These are phyloP conservation scores for Rhizopus delemar DNA, from an alignment of 371 early-diverging fungal species.

Conservation along the genomic window DNA sequence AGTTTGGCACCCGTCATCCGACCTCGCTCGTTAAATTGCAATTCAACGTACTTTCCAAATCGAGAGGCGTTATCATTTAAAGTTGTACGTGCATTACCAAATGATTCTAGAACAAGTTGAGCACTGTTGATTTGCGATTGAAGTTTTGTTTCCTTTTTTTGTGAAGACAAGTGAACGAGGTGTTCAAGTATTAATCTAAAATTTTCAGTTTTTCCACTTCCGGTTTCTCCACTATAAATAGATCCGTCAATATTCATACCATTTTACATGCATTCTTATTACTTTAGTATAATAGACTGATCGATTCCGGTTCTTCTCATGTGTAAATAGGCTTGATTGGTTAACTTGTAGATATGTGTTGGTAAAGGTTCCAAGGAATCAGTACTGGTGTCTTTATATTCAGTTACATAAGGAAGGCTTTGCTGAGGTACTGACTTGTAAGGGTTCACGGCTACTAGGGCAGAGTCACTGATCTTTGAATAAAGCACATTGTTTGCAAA, in stretches of 20 bases:
- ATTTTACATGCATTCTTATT: neutral
- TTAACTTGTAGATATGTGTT: slow-evolving; percentile 87
- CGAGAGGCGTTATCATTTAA: slow-evolving; percentile 77
- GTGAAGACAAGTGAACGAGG: slow-evolving; percentile 71
- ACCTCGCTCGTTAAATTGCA: slow-evolving; percentile 89
- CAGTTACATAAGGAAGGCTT: slow-evolving; percentile 73
- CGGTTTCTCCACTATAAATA: slow-evolving; percentile 82
- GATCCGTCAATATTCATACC: slow-evolving; percentile 7
- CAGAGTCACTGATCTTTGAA: slow-evolving; percentile 67
- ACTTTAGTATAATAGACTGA: slow-evolving; percentile 75
- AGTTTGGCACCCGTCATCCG: slow-evolving; percentile 87
- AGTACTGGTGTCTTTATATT: slow-evolving; percentile 68
- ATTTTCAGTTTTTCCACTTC: slow-evolving; percentile 85
- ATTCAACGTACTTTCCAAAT: slow-evolving; percentile 88
- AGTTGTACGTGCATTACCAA: slow-evolving; percentile 75
- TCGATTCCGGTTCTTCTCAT: slow-evolving; percentile 85
- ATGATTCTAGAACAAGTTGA: slow-evolving; percentile 79
- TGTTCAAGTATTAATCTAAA: slow-evolving; percentile 63
- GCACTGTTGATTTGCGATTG: slow-evolving; percentile 74
- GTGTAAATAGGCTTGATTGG: slow-evolving; percentile 72
- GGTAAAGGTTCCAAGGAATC: slow-evolving; percentile 49
- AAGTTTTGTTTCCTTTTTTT: slow-evolving; percentile 81
- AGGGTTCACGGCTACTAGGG: slow-evolving; percentile 64
- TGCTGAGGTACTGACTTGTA: slow-evolving; percentile 38
- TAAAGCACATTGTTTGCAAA: slow-evolving; percentile 60